phyloP scores from a whole-genome alignment of 306 rosid species.

The Neltuma alba region DNA sequence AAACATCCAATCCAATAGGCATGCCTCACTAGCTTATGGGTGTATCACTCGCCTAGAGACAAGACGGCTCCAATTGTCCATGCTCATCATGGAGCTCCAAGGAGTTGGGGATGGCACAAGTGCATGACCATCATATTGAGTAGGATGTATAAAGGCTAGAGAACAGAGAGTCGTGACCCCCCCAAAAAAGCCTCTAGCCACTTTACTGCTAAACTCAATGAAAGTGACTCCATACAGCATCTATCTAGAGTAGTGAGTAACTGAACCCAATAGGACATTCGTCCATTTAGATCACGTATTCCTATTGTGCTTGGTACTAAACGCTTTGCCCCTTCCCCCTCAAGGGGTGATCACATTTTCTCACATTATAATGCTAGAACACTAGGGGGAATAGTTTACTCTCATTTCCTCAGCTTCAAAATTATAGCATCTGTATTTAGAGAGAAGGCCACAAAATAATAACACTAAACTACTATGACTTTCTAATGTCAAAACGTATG shows the following conservation, averaged over 20 bases:
- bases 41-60: background rate
- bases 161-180: background rate
- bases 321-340: background rate
- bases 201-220: background rate
- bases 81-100: too few relatives aligned
- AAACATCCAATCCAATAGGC: too few relatives aligned
- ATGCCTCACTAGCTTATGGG: background rate
- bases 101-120: too few relatives aligned
- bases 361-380: background rate
- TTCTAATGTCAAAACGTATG: conserved; percentile 3
- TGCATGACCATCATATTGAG: too few relatives aligned
- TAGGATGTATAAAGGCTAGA: too few relatives aligned
- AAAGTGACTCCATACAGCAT: background rate
- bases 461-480: background rate
- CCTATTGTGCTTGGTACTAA: background rate
- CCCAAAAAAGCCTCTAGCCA: background rate
- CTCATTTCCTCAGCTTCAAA: conserved; percentile 1
- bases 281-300: background rate
- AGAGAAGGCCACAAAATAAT: conserved; percentile 2
- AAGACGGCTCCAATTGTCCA: too few relatives aligned
- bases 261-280: background rate
- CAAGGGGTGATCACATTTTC: background rate
- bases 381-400: background rate
- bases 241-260: background rate
- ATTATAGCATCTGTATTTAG: conserved; percentile 4